Evolutionary conservation across 2,329 filamentous ascomycete species (phyloP).

Genomic region (Hypoxylon sp.): DNA sequence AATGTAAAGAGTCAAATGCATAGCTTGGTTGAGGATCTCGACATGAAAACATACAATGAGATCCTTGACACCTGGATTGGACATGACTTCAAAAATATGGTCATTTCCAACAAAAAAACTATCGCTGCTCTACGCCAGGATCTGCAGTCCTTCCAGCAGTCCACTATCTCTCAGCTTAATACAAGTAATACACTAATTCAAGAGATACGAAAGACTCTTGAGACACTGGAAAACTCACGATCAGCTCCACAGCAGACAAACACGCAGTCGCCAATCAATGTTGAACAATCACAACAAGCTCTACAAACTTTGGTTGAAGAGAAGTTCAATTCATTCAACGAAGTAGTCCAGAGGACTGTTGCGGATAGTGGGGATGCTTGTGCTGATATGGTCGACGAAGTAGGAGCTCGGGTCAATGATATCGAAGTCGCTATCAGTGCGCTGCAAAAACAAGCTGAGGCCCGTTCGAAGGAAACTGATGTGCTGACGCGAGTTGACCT

Average conservation of each 20-base stretch:
- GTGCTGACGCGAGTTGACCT: slow-evolving; percentile 14
- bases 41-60: slow-evolving; percentile 42
- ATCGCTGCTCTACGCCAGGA: slow-evolving; percentile 13
- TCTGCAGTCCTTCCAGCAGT: slow-evolving; percentile 25
- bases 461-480: slow-evolving; percentile 9
- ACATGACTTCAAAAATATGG: slow-evolving; percentile 38
- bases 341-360: slow-evolving; percentile 18
- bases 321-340: slow-evolving; percentile 17
- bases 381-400: slow-evolving; percentile 42
- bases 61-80: slow-evolving; percentile 38
- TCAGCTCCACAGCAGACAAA: neutral
- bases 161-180: slow-evolving; percentile 7
- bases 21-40: slow-evolving; percentile 33
- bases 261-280: neutral
- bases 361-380: slow-evolving; percentile 33
- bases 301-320: slow-evolving; percentile 21
- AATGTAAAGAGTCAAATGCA: slow-evolving; percentile 26
- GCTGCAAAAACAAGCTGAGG: neutral
- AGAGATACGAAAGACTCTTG: slow-evolving; percentile 12
- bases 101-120: slow-evolving; percentile 27
- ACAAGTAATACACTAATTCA: slow-evolving; percentile 16
- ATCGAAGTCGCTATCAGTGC: slow-evolving; percentile 15
- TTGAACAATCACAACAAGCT: neutral
- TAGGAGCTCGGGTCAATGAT: slow-evolving; percentile 15
- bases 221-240: slow-evolving; percentile 3